A percentile compares a stretch with the other conserved stretches of the same genome.
phyloP scores from a whole-genome alignment of 2,329 filamentous ascomycete species.

The Aspergillus neotritici region DNA sequence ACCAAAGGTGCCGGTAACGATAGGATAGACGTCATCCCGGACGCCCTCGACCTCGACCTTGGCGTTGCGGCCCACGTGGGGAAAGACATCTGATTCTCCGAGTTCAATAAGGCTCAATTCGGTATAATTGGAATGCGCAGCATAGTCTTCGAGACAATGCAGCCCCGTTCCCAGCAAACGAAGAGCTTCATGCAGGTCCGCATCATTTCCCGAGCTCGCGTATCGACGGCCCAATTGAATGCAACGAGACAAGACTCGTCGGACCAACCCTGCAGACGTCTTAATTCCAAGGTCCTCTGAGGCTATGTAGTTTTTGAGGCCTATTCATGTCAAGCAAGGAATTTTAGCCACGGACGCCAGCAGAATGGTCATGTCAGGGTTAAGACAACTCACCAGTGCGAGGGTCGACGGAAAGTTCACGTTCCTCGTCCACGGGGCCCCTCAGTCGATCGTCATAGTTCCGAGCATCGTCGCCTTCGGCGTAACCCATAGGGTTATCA shows the following conservation, averaged over 20 bases:
- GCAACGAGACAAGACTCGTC: constrained; percentile 64
- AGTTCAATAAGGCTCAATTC: constrained; percentile 84
- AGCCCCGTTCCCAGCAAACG: constrained; percentile 79
- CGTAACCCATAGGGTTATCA: constrained; percentile 75
- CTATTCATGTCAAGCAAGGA: constrained; percentile 19
- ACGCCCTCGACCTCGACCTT: constrained; percentile 63
- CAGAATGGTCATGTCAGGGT: background rate
- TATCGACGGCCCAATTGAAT: constrained; percentile 79
- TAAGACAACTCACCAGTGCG: constrained; percentile 50
- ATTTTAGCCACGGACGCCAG: background rate
- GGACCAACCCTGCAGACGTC: constrained; percentile 73
- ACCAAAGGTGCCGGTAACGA: constrained; percentile 88
- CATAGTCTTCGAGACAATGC: constrained; percentile 88
- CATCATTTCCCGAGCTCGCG: constrained; percentile 57
- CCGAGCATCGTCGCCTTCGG: constrained; percentile 78
- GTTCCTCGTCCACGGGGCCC: constrained; percentile 70
- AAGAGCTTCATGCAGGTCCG: constrained; percentile 81
- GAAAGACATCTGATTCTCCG: constrained; percentile 74
- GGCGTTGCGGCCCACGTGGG: constrained; percentile 76
- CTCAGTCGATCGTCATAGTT: constrained; percentile 76
- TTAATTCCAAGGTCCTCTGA: constrained; percentile 73
- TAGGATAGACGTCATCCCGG: constrained; percentile 63
- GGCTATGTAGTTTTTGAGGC: constrained; percentile 89
- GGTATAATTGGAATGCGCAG: constrained; percentile 88
- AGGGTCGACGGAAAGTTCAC: constrained; percentile 73